Base-by-base conservation (phyloP, 2,329 filamentous ascomycete genomes). In the Fonsecaea nubica region DNA sequence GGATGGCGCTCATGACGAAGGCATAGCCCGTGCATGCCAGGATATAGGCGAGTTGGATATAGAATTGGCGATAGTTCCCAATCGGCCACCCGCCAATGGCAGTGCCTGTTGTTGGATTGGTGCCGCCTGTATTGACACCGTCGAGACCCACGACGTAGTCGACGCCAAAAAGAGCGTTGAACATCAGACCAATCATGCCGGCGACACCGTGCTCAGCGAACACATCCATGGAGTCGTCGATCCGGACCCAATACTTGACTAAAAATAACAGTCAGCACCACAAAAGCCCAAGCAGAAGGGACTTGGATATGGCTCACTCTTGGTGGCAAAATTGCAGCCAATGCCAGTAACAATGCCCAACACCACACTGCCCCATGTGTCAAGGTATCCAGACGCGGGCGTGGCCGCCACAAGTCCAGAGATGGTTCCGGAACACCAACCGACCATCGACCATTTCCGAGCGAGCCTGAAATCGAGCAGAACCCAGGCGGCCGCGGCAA, bases 391-490 rank as follows among this genome's bases (percentile, higher is more conserved):
- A 13, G 93, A 90, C 2, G 90, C 90, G 5, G 92, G 91, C 8
- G 92, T 95, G 62, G 95, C 95, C 71, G 92, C 92, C 40, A 97
- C 93, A 25, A 97, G 87, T 60, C 92, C 92, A 33, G 91, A 90
- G 76, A 97, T 93, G 72, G 89, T 89, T 68, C 93, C 93, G 45
- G 92, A 95, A 84, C 92, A 95, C 90, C 93, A 93, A 54, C 92
- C 93, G 74, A 97, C 91, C 80, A 94, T 92, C 70, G 88, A 97
- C 93, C 93, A 97, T 84, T 97, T 97, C 80, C 89, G 89, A 66
- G 93, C 93, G 66, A 98, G 88, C 68, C 95, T 90, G 87, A 90
- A 98, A 86, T 99, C 95, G 74, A 98, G 92, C 56, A 98, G 81
- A 75, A 93, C 93, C 95, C 95, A 99, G 62, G 93, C 91, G 80